phyloP scores from a whole-genome alignment of 768 basidiomycete species.

The Lactifluus piperatus region DNA sequence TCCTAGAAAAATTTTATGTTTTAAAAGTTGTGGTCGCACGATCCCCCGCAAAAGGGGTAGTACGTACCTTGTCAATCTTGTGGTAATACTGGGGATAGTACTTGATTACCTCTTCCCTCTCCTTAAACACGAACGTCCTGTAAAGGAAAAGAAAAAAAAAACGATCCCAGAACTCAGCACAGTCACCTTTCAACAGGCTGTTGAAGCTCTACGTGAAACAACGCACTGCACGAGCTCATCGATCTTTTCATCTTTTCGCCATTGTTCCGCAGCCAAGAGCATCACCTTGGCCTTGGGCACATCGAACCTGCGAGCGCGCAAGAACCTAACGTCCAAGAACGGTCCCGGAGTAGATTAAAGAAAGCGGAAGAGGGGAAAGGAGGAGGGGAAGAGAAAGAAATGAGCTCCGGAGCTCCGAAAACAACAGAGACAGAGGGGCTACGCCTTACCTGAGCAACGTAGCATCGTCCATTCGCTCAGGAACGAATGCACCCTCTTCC shows the following conservation, averaged over 20 bases:
- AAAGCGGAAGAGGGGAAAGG: no score
- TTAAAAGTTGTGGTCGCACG: neutral
- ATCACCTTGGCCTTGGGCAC: constrained; percentile 72
- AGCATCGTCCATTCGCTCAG: constrained; percentile 62
- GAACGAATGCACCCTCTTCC: constrained; percentile 50
- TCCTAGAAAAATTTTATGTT: constrained; percentile 43
- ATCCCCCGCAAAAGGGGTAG: no score
- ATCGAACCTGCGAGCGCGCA: constrained; percentile 92
- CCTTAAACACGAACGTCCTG: constrained; percentile 82
- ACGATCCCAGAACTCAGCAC: constrained; percentile 1
- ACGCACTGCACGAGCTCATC: constrained; percentile 64
- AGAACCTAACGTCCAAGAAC: constrained; percentile 55
- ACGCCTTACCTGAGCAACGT: constrained; percentile 55
- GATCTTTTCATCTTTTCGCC: constrained; percentile 81
- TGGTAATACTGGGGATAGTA: constrained; percentile 97
- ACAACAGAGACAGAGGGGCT: no score
- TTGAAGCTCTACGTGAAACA: no score
- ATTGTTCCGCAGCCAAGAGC: constrained; percentile 74
- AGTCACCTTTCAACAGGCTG: no score
- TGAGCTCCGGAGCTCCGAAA: no score
- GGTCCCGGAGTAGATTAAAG: no score
- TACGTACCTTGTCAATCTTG: constrained; percentile 79
- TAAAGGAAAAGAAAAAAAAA: neutral
- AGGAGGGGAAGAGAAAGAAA: no score
- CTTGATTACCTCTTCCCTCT: constrained; percentile 76